phyloP scores from a whole-genome alignment of 345 rosid species.

The Salix suchowensis region DNA sequence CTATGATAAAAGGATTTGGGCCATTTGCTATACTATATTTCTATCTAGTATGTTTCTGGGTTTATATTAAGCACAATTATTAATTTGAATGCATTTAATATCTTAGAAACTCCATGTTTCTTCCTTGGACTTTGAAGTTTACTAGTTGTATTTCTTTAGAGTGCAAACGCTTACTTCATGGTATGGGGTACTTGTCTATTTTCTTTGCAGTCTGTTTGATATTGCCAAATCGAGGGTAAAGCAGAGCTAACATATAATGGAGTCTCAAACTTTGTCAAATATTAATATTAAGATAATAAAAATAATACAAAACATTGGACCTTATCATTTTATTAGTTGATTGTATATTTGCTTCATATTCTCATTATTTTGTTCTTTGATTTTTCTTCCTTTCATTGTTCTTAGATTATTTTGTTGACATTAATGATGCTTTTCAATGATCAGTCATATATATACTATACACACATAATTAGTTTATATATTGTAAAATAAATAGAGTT shows the following conservation, averaged over 20 bases:
- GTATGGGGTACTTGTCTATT: background rate
- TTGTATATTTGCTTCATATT: too few species aligned
- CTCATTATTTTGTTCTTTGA: too few species aligned
- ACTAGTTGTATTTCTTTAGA: too few species aligned
- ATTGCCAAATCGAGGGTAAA: background rate
- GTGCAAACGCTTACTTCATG: background rate
- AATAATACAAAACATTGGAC: background rate
- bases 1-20: too few species aligned
- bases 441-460: too few species aligned
- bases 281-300: background rate
- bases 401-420: too few species aligned
- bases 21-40: background rate
- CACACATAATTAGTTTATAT: too few species aligned
- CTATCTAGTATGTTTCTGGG: accelerated
- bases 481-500: too few species aligned
- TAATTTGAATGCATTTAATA: too few species aligned
- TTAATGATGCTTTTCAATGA: too few species aligned
- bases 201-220: background rate
- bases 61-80: background rate
- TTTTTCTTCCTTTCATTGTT: too few species aligned
- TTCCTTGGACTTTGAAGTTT: background rate
- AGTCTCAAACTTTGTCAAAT: background rate
- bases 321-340: too few species aligned
- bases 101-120: background rate
- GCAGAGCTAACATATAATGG: background rate